phyloP scores from a whole-genome alignment of 2,329 filamentous ascomycete species.

The Clonostachys byssicola region DNA sequence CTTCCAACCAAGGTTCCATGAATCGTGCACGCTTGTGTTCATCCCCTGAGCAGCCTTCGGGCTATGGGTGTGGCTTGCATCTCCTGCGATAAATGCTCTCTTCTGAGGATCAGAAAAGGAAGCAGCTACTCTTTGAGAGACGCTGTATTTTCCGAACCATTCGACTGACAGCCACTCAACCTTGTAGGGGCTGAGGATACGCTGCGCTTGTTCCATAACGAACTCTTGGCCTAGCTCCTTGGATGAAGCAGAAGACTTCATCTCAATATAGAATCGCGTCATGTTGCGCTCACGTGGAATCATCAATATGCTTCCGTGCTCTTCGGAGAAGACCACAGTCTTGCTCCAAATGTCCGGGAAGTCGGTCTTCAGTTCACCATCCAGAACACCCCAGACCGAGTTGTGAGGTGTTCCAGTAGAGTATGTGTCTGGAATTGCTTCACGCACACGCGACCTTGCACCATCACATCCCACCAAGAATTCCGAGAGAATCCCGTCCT shows the following conservation, averaged over 20 bases:
- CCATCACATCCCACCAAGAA: slow-evolving; percentile 62
- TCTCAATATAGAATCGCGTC: slow-evolving; percentile 60
- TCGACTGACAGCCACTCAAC: slow-evolving; percentile 56
- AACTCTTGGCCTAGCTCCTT: slow-evolving; percentile 54
- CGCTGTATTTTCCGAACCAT: slow-evolving; percentile 72
- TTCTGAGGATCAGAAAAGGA: slow-evolving; percentile 59
- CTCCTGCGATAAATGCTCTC: slow-evolving; percentile 67
- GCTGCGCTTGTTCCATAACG: slow-evolving; percentile 63
- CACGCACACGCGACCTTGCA: slow-evolving; percentile 66
- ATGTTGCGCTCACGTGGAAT: slow-evolving; percentile 70
- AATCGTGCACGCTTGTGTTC: slow-evolving; percentile 60
- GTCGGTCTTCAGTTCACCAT: slow-evolving; percentile 66
- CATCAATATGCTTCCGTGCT: slow-evolving; percentile 66
- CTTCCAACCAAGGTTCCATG: slow-evolving; percentile 56
- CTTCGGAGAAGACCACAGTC: slow-evolving; percentile 63
- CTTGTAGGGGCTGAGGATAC: slow-evolving; percentile 54
- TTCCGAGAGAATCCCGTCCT: slow-evolving; percentile 69
- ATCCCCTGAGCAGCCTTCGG: slow-evolving; percentile 68
- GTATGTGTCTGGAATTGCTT: slow-evolving; percentile 53
- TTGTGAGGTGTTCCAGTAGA: slow-evolving; percentile 51
- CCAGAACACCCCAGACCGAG: slow-evolving; percentile 65
- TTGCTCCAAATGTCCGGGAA: slow-evolving; percentile 76
- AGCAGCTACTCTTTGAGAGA: slow-evolving; percentile 67
- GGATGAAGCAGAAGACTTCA: slow-evolving; percentile 35
- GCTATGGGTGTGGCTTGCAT: slow-evolving; percentile 69